Evolutionary conservation across 352 stramenopile species (phyloP), one percentile per base, ranked within the genome.

Genomic region (Phytophthora cactorum): DNA sequence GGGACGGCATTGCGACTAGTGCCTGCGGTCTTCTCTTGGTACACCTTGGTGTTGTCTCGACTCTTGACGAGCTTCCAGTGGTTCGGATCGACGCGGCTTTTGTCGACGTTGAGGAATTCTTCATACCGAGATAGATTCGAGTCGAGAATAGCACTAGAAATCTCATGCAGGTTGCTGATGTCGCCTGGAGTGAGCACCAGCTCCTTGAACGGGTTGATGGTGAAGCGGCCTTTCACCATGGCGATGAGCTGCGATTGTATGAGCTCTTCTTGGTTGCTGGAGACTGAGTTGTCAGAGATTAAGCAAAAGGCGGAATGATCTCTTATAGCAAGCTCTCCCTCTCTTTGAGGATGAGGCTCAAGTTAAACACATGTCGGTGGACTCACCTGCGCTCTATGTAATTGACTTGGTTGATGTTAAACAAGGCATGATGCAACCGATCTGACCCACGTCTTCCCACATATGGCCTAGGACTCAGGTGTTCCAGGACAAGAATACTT

Each of bases 11-110:
- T 63, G n/a, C 66, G 44, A 41, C 51, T 57, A 3, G 12, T 1
- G 1, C 51, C 68, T 15, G 55, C 34, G 0, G 43, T 3, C 27
- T 71, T 71, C 22, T 73, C 57, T n/a, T 64, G 56, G 25, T 62
- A 76, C 2, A 77, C 68, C 25, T 59, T 69, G 8, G 61, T 58
- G 41, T 54, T 65, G 43, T 77, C 72, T 45, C 46, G 65, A 47
- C 71, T 60, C 43, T 74, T 77, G 39, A 81, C 58, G 25, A 81
- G 63, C 55, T 81, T 81, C 73, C 73, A 81, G 4, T 68, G 58
- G 9, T 46, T 45, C 1, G 5, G 17, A 51, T 81, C 53, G 2
- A 76, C 28, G 7, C 27, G 43, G 3, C 52, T 31, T 10, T 68
- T 66, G 28, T 81, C 70, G 5, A 68, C 50, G 27, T 55, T 68